Evolutionary conservation across 208 protist genomes (phyloP).

Genomic region (Leishmania arabica): DNA sequence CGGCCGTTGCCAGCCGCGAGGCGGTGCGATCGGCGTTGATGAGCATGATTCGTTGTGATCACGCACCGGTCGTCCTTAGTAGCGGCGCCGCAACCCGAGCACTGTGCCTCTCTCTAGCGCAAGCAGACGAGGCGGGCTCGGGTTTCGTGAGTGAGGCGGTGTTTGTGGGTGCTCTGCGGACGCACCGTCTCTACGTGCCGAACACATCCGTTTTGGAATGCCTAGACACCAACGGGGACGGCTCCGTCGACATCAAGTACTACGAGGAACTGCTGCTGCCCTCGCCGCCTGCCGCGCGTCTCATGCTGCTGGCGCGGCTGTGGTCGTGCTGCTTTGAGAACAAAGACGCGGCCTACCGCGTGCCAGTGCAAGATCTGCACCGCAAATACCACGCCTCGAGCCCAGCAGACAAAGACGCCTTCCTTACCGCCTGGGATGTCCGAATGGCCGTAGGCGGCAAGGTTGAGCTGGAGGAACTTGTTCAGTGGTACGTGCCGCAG

Average conservation of each 20-base stretch:
- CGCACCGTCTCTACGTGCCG: slow-evolving; percentile 74
- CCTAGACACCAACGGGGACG: slow-evolving; percentile 78
- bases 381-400: slow-evolving; percentile 51
- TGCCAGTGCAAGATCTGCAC: slow-evolving; percentile 73
- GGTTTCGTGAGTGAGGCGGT: slow-evolving; percentile 50
- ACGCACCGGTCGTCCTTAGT: slow-evolving; percentile 47
- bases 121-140: slow-evolving; percentile 21
- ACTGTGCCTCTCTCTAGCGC: slow-evolving; percentile 48
- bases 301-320: slow-evolving; percentile 80
- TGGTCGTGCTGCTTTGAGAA: slow-evolving; percentile 55
- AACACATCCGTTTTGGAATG: slow-evolving; percentile 38
- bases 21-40: slow-evolving; percentile 41
- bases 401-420: slow-evolving; percentile 68
- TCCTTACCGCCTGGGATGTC: slow-evolving; percentile 84
- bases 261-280: slow-evolving; percentile 69
- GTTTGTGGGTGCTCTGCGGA: slow-evolving; percentile 59
- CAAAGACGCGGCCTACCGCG: slow-evolving; percentile 47
- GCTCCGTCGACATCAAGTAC: slow-evolving; percentile 69
- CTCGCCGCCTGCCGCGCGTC: slow-evolving; percentile 46
- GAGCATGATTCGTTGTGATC: slow-evolving; percentile 38
- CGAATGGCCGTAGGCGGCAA: slow-evolving; percentile 46
- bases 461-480: slow-evolving; percentile 52
- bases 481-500: slow-evolving; percentile 80
- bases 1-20: slow-evolving; percentile 35
- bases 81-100: slow-evolving; percentile 34